Conservation (phyloP, 345 rosid genomes). For the Schrenkiella parvula region DNA sequence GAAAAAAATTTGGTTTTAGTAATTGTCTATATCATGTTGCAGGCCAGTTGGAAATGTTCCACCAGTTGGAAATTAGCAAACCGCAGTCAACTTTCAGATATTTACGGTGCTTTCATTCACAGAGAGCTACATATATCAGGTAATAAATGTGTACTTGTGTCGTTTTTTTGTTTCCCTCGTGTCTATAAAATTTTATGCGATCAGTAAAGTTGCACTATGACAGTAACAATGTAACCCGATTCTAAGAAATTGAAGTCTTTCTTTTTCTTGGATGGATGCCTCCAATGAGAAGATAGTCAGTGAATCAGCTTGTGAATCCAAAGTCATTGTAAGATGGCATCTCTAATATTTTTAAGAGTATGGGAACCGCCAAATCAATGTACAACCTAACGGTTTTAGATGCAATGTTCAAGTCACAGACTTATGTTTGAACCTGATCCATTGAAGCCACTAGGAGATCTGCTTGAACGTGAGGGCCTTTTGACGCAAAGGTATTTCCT, state of each 20-base stretch:
- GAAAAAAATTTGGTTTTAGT: not conserved
- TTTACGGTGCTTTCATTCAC: conserved; percentile 69
- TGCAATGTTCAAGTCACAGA: conserved; percentile 36
- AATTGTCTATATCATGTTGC: conserved; percentile 21
- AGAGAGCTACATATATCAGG: conserved; percentile 89
- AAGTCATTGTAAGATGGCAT: conserved; percentile 25
- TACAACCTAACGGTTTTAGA: conserved; percentile 20
- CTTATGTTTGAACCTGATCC: conserved; percentile 44
- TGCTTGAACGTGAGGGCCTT: conserved; percentile 58
- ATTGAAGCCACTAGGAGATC: conserved; percentile 45
- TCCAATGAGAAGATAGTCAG: conserved; percentile 64
- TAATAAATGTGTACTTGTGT: conserved; percentile 14
- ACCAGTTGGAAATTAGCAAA: conserved; percentile 52
- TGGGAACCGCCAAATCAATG: not conserved
- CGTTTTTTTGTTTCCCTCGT: not conserved
- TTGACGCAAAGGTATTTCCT: conserved; percentile 52
- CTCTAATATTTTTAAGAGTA: not conserved
- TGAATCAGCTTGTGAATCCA: conserved; percentile 29
- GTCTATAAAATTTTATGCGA: not conserved
- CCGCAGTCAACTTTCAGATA: conserved; percentile 57
- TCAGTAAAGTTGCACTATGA: not conserved
- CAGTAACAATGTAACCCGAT: not conserved
- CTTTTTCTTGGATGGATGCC: conserved; percentile 61
- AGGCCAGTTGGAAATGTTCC: conserved; percentile 99
- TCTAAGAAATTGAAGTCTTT: not conserved